Base-by-base conservation (phyloP, 116 monocot species). In the Iris pallida region DNA sequence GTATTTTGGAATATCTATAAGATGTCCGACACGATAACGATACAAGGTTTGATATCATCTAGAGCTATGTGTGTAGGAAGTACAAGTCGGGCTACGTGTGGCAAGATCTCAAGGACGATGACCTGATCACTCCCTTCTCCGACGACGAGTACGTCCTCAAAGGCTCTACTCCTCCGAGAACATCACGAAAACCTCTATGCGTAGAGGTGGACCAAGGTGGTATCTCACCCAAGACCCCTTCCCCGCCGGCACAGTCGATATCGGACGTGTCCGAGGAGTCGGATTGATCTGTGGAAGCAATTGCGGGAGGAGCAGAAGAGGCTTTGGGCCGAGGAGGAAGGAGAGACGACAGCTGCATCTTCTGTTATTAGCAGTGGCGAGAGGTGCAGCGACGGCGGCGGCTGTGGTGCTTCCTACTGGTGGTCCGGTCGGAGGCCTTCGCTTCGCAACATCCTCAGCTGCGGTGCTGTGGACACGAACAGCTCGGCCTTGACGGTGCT, bases 51-150 rank as follows among this genome's bases (percentile, higher is more conserved):
- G 30, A 30, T 30, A 30, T 30, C 30, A 30, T 30, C 0, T 30
- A 30, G 30, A 30, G 30, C 3, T 30, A n/a, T 30, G 30, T 30
- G 3, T 65, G 12, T 13, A 54, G 67, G 67, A 67, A 20, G 16
- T 67, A 67, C 67, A 55, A 54, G 18, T 11, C 12, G 8, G 54
- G 67, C 12, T 53, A 54, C 42, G 47, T 55, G 53, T 67, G 67
- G 67, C 67, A 54, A 18, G 53, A 67, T 11, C 42, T 68, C 16
- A 55, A 0, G 56, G 68, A 68, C 5, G 68, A 68, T 5, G 68
- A 68, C 55, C 57, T 67, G n/a, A 53, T 67, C 67, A 55, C 53
- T 67, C 54, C 67, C 20, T 30, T 67, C 67, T 67, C 67, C 0
- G 68, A 68, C 55, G 20, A 42, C 18, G 68, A 68, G 53, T 67